Evolutionary conservation across 495 filamentous ascomycete species (phyloP), one percentile per base, ranked within the genome.

Genomic region (Podospora bellae-mahoneyi): DNA sequence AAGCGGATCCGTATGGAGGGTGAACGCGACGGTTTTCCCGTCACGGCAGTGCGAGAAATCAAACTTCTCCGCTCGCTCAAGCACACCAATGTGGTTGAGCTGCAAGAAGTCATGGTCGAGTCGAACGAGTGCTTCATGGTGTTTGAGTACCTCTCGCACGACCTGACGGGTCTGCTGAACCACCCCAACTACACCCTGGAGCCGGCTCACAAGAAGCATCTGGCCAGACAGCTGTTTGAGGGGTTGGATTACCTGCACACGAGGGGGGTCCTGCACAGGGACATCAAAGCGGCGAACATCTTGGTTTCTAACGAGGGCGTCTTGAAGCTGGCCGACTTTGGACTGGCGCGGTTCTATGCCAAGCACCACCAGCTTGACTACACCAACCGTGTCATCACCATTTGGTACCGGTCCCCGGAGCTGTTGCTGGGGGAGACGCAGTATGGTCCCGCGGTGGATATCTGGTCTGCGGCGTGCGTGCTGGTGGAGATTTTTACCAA

Each of bases 71-170:
- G 97, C 74, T 94, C 93, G 55, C 84, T 99, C n/a, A 92, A 90
- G 69, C 93, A 96, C 73, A 83, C 86, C 61, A 97, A 98, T 71
- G 88, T 99, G 48, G 94, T 99, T 69, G 89, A 90, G 60, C 79
- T 94, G 27, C 85, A 89, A 66, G 96, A 99, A 79, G 94, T 98
- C 73, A 98, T 99, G 95, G 95, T 98, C 18, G 96, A 99, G 79
- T 89, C 88, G 70, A 97, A 97, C 75, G 94, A 98, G 77, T 99
- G 96, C 78, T 98, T 95, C 80, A 99, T 99, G 96, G 96, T 99
- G 9, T 99, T 99, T 70, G 96, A 99, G 75, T 99, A 99, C 75
- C 87, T 97, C 30, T 94, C 94, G 19, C 96, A 99, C 75, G 96
- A 99, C 59, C 71, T 84, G 65, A 84, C 82, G 5, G 85, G 85